A percentile compares a stretch with the other conserved stretches of the same genome.
These are phyloP conservation scores for Colletotrichum somersetense DNA, from an alignment of 2,329 filamentous ascomycete genomes.

Conservation along the genomic window DNA sequence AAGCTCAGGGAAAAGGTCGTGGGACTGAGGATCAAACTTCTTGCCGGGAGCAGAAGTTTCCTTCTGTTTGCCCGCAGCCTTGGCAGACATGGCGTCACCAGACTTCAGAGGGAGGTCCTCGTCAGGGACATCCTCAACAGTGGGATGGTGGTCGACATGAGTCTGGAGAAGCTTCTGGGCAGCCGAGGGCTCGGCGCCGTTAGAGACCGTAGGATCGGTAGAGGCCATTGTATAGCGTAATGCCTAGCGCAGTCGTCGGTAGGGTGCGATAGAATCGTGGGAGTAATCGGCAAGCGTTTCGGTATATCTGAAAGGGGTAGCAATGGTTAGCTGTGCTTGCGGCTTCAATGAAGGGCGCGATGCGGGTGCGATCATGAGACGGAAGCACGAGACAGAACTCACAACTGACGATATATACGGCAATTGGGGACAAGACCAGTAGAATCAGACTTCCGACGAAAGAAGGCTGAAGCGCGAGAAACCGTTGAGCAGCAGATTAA, in stretches of 20 bases:
- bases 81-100: constrained; percentile 66
- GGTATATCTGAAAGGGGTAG: constrained; percentile 37
- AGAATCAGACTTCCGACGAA: constrained; percentile 40
- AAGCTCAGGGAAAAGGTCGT: constrained; percentile 94
- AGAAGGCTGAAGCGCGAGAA: constrained; percentile 41
- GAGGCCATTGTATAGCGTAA: constrained; percentile 58
- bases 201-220: constrained; percentile 51
- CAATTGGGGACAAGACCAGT: constrained; percentile 40
- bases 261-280: constrained; percentile 23
- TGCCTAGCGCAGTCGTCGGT: constrained; percentile 13
- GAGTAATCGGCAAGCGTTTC: constrained; percentile 18
- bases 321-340: constrained; percentile 7
- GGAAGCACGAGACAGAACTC: not conserved
- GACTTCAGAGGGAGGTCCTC: constrained; percentile 77
- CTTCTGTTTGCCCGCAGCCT: constrained; percentile 78
- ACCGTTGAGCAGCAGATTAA: constrained; percentile 40
- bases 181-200: constrained; percentile 61
- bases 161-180: constrained; percentile 75
- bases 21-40: constrained; percentile 83
- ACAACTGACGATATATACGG: constrained; percentile 34
- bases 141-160: constrained; percentile 72
- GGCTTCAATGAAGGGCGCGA: not conserved
- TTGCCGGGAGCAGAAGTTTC: constrained; percentile 58
- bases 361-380: not conserved
- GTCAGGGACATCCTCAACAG: constrained; percentile 84